A percentile compares a stretch with the other conserved stretches of the same genome.
These are phyloP conservation scores for Haematococcus sp. DNA, from an alignment of 139 green algal genomes.

Conservation along the genomic window DNA sequence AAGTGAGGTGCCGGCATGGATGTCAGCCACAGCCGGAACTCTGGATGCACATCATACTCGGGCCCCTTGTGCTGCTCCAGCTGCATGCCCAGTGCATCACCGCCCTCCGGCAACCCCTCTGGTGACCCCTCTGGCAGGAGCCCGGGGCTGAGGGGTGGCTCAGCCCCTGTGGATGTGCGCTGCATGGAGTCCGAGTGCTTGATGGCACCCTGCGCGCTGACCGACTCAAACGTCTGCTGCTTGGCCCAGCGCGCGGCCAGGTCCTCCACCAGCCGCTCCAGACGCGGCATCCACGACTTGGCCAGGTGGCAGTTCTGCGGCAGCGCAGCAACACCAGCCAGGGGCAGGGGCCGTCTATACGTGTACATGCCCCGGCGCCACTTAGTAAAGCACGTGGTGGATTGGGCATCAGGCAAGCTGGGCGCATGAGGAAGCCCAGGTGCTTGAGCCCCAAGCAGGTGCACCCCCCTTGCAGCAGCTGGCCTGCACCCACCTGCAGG, in stretches of 20 bases:
- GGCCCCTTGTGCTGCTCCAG: not conserved
- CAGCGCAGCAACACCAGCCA: too few relatives aligned
- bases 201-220: not conserved
- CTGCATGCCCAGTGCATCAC: not conserved
- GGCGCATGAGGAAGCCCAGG: too few relatives aligned
- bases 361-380: too few relatives aligned
- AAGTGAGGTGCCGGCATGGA: conserved; percentile 67
- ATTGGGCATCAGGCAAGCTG: too few relatives aligned
- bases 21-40: conserved; percentile 86
- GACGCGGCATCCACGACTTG: conserved; percentile 70
- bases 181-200: not conserved
- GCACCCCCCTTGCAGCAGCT: not conserved
- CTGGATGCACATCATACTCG: conserved; percentile 52
- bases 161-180: not conserved
- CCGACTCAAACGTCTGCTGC: conserved; percentile 9
- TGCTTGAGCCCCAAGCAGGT: too few relatives aligned
- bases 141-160: not conserved
- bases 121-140: not conserved
- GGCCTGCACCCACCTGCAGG: conserved; percentile 50
- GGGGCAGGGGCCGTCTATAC: too few relatives aligned
- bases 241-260: conserved; percentile 17
- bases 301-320: conserved; percentile 91
- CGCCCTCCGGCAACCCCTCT: not conserved
- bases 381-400: too few relatives aligned
- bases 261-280: conserved; percentile 47